phyloP scores from a whole-genome alignment of 257 asterid species.

The Solanum tarapatanum region DNA sequence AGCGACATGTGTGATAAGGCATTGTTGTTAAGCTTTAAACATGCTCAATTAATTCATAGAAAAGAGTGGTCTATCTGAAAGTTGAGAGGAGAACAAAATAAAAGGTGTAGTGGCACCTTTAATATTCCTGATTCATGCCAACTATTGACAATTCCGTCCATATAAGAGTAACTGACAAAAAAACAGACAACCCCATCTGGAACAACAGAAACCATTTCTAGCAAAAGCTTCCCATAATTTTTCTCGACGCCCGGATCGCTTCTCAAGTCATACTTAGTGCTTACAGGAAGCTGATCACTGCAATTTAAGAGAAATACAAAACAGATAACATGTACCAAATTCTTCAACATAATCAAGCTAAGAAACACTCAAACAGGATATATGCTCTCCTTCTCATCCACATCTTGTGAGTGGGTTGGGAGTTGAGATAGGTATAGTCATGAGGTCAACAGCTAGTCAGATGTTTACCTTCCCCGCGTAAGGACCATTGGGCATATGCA shows the following conservation, averaged over 20 bases:
- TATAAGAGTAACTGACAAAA: slow-evolving; percentile 93
- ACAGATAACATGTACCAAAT: not conserved
- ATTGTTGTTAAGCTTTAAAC: not conserved
- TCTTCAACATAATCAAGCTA: not conserved
- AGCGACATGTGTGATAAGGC: not conserved
- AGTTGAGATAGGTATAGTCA: not conserved
- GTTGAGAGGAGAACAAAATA: not conserved
- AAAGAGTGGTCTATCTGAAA: not conserved
- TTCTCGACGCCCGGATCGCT: slow-evolving; percentile 98
- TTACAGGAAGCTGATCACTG: slow-evolving; percentile 98
- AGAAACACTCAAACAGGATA: not conserved
- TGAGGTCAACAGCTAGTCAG: not conserved
- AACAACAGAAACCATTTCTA: slow-evolving; percentile 93
- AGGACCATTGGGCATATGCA: slow-evolving; percentile 99
- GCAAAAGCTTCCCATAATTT: slow-evolving; percentile 89
- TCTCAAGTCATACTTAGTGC: slow-evolving; percentile 91
- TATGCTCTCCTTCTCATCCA: not conserved
- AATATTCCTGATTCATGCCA: slow-evolving; percentile 97
- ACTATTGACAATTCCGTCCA: slow-evolving; percentile 97
- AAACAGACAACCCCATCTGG: slow-evolving; percentile 98
- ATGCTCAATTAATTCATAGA: not conserved
- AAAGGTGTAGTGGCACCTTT: slow-evolving; percentile 36
- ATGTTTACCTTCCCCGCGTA: slow-evolving; percentile 78
- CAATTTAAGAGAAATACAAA: not conserved
- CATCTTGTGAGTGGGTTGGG: not conserved